Evolutionary conservation across 1,139 yeast genomes (phyloP).

Genomic region (Chernovozyma aurita): DNA sequence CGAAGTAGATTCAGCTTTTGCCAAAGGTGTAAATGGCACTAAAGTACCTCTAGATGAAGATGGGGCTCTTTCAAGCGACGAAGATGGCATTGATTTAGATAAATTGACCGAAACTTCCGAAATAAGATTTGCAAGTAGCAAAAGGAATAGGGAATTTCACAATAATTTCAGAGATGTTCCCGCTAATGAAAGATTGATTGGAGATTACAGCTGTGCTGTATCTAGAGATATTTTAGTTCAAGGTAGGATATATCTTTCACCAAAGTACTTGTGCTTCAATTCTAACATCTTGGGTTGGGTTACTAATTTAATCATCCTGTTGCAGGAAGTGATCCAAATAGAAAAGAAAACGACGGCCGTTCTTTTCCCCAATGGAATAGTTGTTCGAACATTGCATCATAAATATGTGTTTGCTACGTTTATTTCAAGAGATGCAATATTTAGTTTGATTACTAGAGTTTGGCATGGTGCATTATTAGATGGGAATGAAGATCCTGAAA

Average conservation of each 20-base stretch:
- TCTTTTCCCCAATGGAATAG: constrained; percentile 71
- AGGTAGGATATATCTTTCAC: constrained; percentile 64
- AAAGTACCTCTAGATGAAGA: background rate
- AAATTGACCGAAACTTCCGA: background rate
- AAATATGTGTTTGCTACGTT: constrained; percentile 72
- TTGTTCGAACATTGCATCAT: constrained; percentile 65
- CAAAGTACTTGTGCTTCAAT: constrained; percentile 59
- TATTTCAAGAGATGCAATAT: constrained; percentile 61
- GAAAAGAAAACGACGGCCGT: constrained; percentile 73
- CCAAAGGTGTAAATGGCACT: background rate
- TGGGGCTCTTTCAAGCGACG: background rate
- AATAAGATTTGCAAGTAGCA: constrained; percentile 1
- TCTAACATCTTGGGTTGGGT: constrained; percentile 75
- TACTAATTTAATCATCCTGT: constrained; percentile 60
- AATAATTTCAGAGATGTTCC: constrained; percentile 55
- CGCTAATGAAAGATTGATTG: constrained; percentile 48
- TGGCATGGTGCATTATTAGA: constrained; percentile 49
- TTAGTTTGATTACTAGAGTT: constrained; percentile 54
- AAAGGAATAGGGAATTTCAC: constrained; percentile 58
- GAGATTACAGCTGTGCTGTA: constrained; percentile 68
- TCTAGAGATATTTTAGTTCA: constrained; percentile 69
- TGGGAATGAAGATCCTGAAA: constrained; percentile 19
- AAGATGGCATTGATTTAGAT: background rate
- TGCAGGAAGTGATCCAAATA: constrained; percentile 65
- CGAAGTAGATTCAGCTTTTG: background rate